Evolutionary conservation across 164 flowering plant species (phyloP).

Genomic region (Vitis rotundifolia): DNA sequence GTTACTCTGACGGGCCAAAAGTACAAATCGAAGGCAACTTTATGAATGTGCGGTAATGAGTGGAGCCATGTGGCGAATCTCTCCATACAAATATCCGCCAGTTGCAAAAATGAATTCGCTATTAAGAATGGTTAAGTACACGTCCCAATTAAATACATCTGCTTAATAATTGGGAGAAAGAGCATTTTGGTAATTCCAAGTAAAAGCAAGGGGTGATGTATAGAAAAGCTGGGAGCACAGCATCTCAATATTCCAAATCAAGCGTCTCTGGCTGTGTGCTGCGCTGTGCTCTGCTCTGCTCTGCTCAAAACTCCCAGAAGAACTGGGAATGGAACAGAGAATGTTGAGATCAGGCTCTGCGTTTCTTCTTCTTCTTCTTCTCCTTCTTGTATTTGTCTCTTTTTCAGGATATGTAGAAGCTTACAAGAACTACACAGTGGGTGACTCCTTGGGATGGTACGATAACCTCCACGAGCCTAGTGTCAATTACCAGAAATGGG

Average conservation of each 20-base stretch:
- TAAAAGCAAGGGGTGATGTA: background rate
- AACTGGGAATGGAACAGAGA: conserved; percentile 3
- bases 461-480: conserved; percentile 55
- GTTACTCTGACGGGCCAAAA: no score
- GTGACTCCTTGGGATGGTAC: conserved; percentile 87
- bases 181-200: background rate
- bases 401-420: conserved; percentile 35
- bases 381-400: conserved; percentile 2
- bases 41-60: no score
- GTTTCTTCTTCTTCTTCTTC: background rate
- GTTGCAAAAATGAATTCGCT: no score
- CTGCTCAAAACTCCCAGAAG: background rate
- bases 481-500: conserved; percentile 84
- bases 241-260: no score
- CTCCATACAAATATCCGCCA: no score
- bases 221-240: background rate
- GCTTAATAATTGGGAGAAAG: background rate
- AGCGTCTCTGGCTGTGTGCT: background rate
- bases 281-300: background rate
- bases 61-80: no score
- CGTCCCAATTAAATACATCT: no score
- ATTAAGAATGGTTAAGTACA: no score
- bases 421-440: conserved; percentile 91
- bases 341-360: background rate
- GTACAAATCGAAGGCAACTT: no score